phyloP scores from a whole-genome alignment of 371 early-diverging fungal genomes.

The Thermomucor indicae-seudaticae region DNA sequence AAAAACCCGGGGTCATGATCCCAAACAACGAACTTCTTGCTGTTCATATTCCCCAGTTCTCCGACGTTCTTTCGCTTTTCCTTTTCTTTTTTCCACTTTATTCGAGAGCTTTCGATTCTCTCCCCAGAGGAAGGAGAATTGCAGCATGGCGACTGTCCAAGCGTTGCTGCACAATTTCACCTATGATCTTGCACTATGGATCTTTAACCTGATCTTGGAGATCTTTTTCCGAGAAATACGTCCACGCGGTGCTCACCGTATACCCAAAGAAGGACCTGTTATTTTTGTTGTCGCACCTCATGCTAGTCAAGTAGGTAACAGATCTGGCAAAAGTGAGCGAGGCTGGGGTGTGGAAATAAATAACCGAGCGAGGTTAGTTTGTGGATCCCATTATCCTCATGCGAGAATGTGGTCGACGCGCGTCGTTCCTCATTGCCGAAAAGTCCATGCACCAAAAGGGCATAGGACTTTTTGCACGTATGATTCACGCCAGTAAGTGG shows the following conservation, averaged over 20 bases:
- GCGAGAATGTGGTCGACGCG: slow-evolving; percentile 72
- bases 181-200: slow-evolving; percentile 40
- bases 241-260: slow-evolving; percentile 80
- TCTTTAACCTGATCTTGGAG: slow-evolving; percentile 65
- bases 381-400: slow-evolving; percentile 90
- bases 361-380: slow-evolving; percentile 53
- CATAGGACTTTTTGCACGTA: slow-evolving; percentile 77
- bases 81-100: not conserved
- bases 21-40: too few species aligned
- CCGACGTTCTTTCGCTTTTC: not conserved
- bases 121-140: not conserved
- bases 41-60: not conserved
- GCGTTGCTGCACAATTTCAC: slow-evolving; percentile 10
- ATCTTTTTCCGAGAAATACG: slow-evolving; percentile 90
- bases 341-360: too few species aligned
- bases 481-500: slow-evolving; percentile 66
- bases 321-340: not conserved
- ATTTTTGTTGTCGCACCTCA: slow-evolving; percentile 96
- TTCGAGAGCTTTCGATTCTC: not conserved
- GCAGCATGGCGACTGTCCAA: slow-evolving; percentile 4
- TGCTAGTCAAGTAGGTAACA: slow-evolving; percentile 77
- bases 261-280: slow-evolving; percentile 84
- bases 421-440: slow-evolving; percentile 85
- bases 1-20: too few species aligned
- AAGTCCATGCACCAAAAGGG: slow-evolving; percentile 83